Base-by-base conservation (phyloP, 1,139 yeast genomes). In the Sugiyamaella japonica region DNA sequence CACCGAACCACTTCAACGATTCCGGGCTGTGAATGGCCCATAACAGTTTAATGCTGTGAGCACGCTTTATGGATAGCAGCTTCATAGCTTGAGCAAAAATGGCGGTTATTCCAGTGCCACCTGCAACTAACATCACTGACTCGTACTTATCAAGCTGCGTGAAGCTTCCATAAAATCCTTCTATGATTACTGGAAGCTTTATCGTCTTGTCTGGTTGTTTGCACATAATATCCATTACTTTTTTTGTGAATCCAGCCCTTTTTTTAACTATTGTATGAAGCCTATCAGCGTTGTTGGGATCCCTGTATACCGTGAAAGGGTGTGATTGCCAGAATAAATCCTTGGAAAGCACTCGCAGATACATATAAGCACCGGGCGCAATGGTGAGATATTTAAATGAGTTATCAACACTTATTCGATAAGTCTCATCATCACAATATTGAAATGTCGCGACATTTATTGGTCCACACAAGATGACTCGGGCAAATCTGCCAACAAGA, bases 41-140 rank as follows among this genome's bases (percentile, higher is more conserved):
- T 16, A 74, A 56, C 52, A 83, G 70, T 50, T 73, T 73, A 32
- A 81, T 60, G 47, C 79, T 75, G 45, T 81, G 80, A 53, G 73
- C 73, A 17, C 54, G 38, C 17, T 54, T 3, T 34, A 55, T 36
- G 39, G 57, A 48, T 16, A 53, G 46, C 28, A 62, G 49, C 23
- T 55, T 56, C 8, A 57, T 50, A n/a, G 66, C 66, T 46, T 64
- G 59, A 10, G 69, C 57, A 66, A 68, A 62, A 13, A 59, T 59
- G 3, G 84, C 82, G 1, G 91, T 84, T 54, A 86, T 74, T 64
- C 93, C 93, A 60, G 83, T 84, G 54, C 89, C 89, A 60, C 87
- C 85, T 2, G 82, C 80, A 52, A 84, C 58, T 50, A 84, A 72
- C 13, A 83, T 66, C 7, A 76, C 68, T 41, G 77, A 77, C 53